phyloP scores from a whole-genome alignment of 2,329 filamentous ascomycete genomes.

The Neoscytalidium dimidiatum region DNA sequence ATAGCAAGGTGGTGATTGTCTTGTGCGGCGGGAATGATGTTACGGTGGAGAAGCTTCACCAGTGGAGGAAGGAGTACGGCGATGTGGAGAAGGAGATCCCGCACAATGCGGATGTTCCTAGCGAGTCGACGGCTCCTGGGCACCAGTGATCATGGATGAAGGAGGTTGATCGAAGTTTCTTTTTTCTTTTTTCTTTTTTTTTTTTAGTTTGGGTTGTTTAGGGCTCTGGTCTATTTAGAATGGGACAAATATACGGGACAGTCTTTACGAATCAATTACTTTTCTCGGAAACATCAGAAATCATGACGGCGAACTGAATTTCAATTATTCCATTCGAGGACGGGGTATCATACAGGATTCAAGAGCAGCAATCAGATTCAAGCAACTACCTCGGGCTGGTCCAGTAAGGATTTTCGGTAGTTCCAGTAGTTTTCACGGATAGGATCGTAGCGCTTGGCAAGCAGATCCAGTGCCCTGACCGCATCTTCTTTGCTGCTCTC shows the following conservation, averaged over 20 bases:
- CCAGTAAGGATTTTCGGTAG: slow-evolving; percentile 62
- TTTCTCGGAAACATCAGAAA: neutral
- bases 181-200: neutral
- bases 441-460: slow-evolving; percentile 87
- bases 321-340: neutral
- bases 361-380: neutral
- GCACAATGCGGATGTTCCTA: slow-evolving; percentile 7
- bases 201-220: neutral
- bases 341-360: slow-evolving; percentile 15
- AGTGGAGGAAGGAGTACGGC: slow-evolving; percentile 72
- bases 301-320: neutral
- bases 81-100: slow-evolving; percentile 17
- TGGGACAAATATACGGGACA: neutral
- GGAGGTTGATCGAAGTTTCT: too few relatives aligned
- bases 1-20: slow-evolving; percentile 76
- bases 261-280: neutral
- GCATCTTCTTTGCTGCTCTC: slow-evolving; percentile 63
- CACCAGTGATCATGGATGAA: neutral
- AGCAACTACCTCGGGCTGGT: slow-evolving; percentile 10
- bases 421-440: slow-evolving; percentile 93
- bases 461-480: slow-evolving; percentile 66
- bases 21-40: slow-evolving; percentile 72
- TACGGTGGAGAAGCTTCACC: slow-evolving; percentile 70
- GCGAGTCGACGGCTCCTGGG: slow-evolving; percentile 13
- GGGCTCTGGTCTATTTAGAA: neutral